A percentile compares a stretch with the other conserved stretches of the same genome.
These are phyloP conservation scores for Lotus japonicus DNA, from an alignment of 306 rosid species.

Conservation along the genomic window DNA sequence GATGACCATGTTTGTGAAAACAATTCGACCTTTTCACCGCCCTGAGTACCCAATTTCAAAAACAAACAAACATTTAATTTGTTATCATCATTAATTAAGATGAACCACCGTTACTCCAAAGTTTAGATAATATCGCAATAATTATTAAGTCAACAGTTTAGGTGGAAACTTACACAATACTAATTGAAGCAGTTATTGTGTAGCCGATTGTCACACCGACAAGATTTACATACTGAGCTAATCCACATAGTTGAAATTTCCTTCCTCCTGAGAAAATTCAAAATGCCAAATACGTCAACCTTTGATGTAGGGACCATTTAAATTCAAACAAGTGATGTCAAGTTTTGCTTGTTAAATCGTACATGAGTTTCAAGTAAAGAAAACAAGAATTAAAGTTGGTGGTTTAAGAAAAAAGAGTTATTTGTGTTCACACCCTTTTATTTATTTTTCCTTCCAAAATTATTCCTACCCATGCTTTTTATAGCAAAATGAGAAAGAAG, in stretches of 20 bases:
- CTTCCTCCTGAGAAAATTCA: conserved; percentile 49
- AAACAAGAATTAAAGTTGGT: too few species aligned
- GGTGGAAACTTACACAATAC: conserved; percentile 74
- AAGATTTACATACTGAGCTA: conserved; percentile 85
- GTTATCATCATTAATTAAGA: neutral
- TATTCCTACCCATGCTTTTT: too few species aligned
- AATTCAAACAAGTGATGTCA: too few species aligned
- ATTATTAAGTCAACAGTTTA: neutral
- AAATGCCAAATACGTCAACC: neutral
- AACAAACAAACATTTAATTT: neutral
- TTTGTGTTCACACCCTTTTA: too few species aligned
- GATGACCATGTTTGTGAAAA: conserved; percentile 75
- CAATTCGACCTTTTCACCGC: conserved; percentile 89
- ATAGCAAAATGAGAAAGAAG: too few species aligned
- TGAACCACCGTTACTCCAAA: neutral
- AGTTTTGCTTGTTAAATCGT: too few species aligned
- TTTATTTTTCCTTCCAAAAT: too few species aligned
- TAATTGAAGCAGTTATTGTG: conserved; percentile 91
- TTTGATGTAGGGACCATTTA: neutral
- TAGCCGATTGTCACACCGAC: conserved; percentile 85
- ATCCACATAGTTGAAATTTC: conserved; percentile 74
- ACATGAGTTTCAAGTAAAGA: too few species aligned
- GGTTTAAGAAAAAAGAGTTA: too few species aligned
- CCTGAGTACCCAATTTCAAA: conserved; percentile 25
- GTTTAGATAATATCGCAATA: too few species aligned